These are phyloP conservation scores for Jimgerdemannia lactiflua DNA, from an alignment of 192 early-diverging fungal species.

Conservation along the genomic window DNA sequence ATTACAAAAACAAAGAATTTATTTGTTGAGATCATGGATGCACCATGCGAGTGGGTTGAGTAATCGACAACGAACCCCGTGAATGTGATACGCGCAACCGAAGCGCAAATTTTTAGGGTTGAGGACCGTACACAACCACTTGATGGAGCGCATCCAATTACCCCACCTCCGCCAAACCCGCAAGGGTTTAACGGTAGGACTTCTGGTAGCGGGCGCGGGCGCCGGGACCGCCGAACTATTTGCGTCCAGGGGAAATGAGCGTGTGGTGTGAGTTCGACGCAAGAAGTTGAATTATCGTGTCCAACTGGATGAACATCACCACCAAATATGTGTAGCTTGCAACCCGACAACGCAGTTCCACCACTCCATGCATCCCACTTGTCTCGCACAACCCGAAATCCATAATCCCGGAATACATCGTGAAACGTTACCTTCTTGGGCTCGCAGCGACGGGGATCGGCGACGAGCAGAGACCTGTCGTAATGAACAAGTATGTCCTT, in stretches of 20 bases:
- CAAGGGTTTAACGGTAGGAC: constrained; percentile 76
- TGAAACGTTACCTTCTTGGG: constrained; percentile 78
- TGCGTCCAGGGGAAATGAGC: not conserved
- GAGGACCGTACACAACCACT: not conserved
- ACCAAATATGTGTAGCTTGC: too few species aligned
- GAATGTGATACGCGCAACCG: not conserved
- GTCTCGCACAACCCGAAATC: too few species aligned
- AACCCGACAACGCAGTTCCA: too few species aligned
- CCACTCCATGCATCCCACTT: too few species aligned
- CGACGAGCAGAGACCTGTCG: constrained; percentile 98
- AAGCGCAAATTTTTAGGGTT: not conserved
- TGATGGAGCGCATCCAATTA: not conserved
- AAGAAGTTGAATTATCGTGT: not conserved
- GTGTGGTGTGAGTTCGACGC: not conserved
- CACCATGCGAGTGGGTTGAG: not conserved
- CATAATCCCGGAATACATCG: too few species aligned
- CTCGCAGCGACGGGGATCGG: constrained; percentile 98
- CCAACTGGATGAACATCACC: too few species aligned
- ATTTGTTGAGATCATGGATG: not conserved
- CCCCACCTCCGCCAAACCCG: not conserved
- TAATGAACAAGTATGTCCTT: constrained; percentile 86
- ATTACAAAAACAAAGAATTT: not conserved
- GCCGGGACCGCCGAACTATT: constrained; percentile 93
- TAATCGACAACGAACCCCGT: not conserved
- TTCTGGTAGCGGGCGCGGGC: constrained; percentile 95